Evolutionary conservation across 2,329 filamentous ascomycete species (phyloP), one percentile per base, ranked within the genome.

Genomic region (Calonectria ilicicola): DNA sequence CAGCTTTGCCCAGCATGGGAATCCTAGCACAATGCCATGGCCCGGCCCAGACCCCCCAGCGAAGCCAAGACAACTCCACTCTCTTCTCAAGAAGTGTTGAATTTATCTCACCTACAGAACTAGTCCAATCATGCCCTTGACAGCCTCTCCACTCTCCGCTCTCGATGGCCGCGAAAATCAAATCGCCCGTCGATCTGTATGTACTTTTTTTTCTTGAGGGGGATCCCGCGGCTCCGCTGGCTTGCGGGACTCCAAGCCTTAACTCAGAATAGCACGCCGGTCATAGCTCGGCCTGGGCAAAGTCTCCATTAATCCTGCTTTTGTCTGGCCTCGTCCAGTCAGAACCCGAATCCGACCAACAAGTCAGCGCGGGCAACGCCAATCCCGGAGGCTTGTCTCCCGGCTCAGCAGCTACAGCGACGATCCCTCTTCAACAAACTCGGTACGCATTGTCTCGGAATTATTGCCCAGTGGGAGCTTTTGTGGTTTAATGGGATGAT

Each of bases 281-380:
- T 49, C 65, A 60, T 62, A 51, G 42, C 53, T 44, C 53, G 32
- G 53, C 42, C 56, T 53, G 17, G 46, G 21, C 44, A 40, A 38
- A 23, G 35, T 44, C 17, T 56, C 38, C 65, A 58, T 44, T 51
- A 72, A 72, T 68, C 69, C 69, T 72, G 69, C 69, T 68, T 72
- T 72, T 65, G 42, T 23, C 47, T 27, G n/a, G 23, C 42, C 44
- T 44, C 42, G 62, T n/a, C 46, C 35, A 56, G 23, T 58, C 47
- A 42, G 49, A 71, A 67, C 32, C 17, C 21, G 35, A 49, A 27
- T 42, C 58, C 21, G 17, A 46, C 40, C 58, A 63, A 63, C 58
- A 63, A 46, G 58, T 44, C 40, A 42, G 38, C 40, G 40, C 40
- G 40, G 44, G 53, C 35, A 60, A 32, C 56, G 47, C 69, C 69